Base-by-base conservation (phyloP, 352 stramenopile species). In the Phytophthora syringae region DNA sequence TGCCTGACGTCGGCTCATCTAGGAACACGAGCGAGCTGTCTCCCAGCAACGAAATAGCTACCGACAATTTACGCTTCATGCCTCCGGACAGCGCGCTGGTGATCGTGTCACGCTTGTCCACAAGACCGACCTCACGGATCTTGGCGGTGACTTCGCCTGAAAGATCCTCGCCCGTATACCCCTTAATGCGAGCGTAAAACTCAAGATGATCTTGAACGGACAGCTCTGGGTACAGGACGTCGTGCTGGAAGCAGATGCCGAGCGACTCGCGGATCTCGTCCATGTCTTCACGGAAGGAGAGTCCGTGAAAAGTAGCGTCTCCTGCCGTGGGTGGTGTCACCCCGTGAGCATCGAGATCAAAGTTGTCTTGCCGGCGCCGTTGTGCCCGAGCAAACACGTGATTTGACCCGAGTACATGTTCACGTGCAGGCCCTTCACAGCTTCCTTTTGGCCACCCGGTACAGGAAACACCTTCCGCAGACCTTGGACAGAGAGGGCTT, bases 1-100 rank as follows among this genome's bases (percentile, higher is more conserved):
- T 98, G 4, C 96, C 96, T 27, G 68, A 90, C 16, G 95, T 99
- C 1, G 95, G 95, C 60, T 98, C 92, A 44, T 98, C 90, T 43
- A 97, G 70, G 37, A 96, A 92, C 44, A 95, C 82, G 20, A 97
- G 47, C 32, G 70, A 80, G 90, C 79, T 95, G 67, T 95, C 67
- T 61, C 81, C 94, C 25, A 98, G 76, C 6, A 98, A 73, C n/a
- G 90, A 92, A 4, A 97, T 74, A 7, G 90, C 94, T 34, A 98
- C 88, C 6, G 80, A 96, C 0, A 98, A 77, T 60, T 97, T 96
- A 11, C 95, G 79, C 67, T 97, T 96, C 83, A 97, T 98, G 13
- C 95, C 95, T 18, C 89, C 89, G 0, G 87, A 95, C 3, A 97
- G 61, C 22, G 80, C 72, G 10, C 64, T 80, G 15, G 78, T 75